Evolutionary conservation across 192 early-diverging fungal genomes (phyloP), one percentile per base, ranked within the genome.

Genomic region (Coemansia asiatica): DNA sequence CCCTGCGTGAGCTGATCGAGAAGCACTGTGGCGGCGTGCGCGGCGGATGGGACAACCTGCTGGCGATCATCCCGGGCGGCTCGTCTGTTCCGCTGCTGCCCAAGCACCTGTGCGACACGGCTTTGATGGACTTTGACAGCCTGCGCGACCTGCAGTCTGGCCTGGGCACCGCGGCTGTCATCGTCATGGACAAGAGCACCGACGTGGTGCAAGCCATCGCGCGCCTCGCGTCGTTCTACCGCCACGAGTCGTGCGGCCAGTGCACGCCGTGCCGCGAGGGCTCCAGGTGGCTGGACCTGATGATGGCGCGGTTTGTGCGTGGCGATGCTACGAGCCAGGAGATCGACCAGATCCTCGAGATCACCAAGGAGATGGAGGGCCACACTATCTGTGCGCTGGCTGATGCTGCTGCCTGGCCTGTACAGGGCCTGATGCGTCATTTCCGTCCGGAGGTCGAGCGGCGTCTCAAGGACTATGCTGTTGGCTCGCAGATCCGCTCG

Each of bases 301-400:
- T 96, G 90, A 99, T 99, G 97, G 84, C 85, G 21, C 89, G 97
- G 49, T 96, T 99, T 78, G 94, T 95, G 67, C 80, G 82, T 10
- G 97, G 97, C 28, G 79, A 93, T 62, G 94, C 90, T 6, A 87
- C 85, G 13, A 69, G 82, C 15, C 83, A 86, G 26, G 97, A 99
- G 75, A 96, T 99, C 76, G 97, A 99, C 76, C 91, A 92, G 88
- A 94, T 99, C 46, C 86, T 92, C 69, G 95, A 97, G 83, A 83
- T 99, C 47, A 89, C 92, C 29, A 88, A 95, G 75, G 91, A 97
- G 83, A 99, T 99, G 83, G 97, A 99, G 79, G 97, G 97, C 26
- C 97, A 97, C 75, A 99, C 97, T n/a, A 99, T 99, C 73, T 99
- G 97, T 74, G 97, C 97, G 40, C 83, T 98, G 82, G 97, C 95